A percentile compares a stretch with the other conserved stretches of the same genome.
phyloP scores from a whole-genome alignment of 768 basidiomycete genomes.

The Exsudoporus frostii region DNA sequence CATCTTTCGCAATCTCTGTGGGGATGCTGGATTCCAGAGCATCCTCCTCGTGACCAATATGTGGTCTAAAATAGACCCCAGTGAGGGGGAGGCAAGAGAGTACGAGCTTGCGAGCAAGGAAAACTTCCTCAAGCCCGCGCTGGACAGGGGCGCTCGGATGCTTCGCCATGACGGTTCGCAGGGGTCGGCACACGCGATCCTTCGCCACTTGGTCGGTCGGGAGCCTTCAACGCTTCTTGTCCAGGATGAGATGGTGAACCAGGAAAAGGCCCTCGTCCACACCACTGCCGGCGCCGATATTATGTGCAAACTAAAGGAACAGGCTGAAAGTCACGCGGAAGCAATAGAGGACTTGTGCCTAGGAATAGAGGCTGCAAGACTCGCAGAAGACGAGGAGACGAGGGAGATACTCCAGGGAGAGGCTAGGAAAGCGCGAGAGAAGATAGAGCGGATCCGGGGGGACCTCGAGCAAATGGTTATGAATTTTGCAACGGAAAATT shows the following conservation, averaged over 20 bases:
- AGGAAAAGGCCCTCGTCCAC: conserved; percentile 44
- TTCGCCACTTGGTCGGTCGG: conserved; percentile 41
- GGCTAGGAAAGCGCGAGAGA: conserved; percentile 38
- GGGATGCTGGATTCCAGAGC: conserved; percentile 42
- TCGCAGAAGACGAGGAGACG: conserved; percentile 44
- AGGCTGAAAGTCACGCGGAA: conserved; percentile 40
- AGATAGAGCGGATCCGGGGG: conserved; percentile 38
- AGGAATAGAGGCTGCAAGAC: conserved; percentile 45
- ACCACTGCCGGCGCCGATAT: conserved; percentile 53
- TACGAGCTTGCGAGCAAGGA: conserved; percentile 38
- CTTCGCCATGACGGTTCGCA: conserved; percentile 41
- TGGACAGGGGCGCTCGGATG: conserved; percentile 45
- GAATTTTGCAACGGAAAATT: conserved; percentile 36
- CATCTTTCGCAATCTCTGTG: conserved; percentile 51
- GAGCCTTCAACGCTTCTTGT: conserved; percentile 46
- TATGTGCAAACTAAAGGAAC: conserved; percentile 45
- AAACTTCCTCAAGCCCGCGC: conserved; percentile 50
- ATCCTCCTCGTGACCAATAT: conserved; percentile 53
- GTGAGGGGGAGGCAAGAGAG: conserved; percentile 41
- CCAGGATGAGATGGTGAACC: conserved; percentile 52
- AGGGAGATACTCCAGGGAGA: conserved; percentile 41
- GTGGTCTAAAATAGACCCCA: conserved; percentile 42
- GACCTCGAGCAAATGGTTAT: conserved; percentile 40
- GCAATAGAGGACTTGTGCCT: conserved; percentile 44
- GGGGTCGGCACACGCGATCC: conserved; percentile 42